Base-by-base conservation (phyloP, 805 yeast genomes). In the Schizosaccharomyces cryophilus region DNA sequence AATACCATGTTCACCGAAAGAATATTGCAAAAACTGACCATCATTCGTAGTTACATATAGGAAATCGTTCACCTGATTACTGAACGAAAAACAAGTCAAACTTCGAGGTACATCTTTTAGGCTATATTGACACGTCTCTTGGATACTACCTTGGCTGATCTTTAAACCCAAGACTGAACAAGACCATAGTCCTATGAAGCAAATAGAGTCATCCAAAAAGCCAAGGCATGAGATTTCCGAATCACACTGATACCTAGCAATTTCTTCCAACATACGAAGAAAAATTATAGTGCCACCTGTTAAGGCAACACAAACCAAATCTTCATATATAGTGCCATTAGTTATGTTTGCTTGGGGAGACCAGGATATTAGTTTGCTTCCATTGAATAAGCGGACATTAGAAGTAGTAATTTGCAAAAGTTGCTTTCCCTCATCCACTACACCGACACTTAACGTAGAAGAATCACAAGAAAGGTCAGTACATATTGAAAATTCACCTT, bases 401-500 rank as follows among this genome's bases (percentile, higher is more conserved):
- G 30, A 24, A 29, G 35, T 11, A 24, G 56, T 29, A 35, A 51
- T 15, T 24, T 51, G 56, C 13, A 24, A 51, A 26, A 51, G 7
- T 9, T 29, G 35, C 7, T 17, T 24, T 5, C 19, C n/a, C 11
- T 13, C 56, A 29, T 29, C n/a, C 15, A 29, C 26, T 4, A 29
- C n/a, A 5, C 35, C 30, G 19, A 51, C 35, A n/a, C 21, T 19
- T 24, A 51, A 4, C 11, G 56, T 51, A 6, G 56, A 29, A 5
- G 21, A 21, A 19, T 51, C 56, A 24, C 30, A 51, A 24, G 35
- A 51, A 17, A 51, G 54, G 24, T 60, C 64, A 4, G 54, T 55
- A 24, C 61, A 35, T 7, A 58, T 47, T 7, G 58, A 63, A 3
- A 38, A 42, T n/a, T 61, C 64, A 17, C 60, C 47, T 19, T 26